Conservation (phyloP, 1,139 yeast species). For the Saccharomyces hybrid region DNA sequence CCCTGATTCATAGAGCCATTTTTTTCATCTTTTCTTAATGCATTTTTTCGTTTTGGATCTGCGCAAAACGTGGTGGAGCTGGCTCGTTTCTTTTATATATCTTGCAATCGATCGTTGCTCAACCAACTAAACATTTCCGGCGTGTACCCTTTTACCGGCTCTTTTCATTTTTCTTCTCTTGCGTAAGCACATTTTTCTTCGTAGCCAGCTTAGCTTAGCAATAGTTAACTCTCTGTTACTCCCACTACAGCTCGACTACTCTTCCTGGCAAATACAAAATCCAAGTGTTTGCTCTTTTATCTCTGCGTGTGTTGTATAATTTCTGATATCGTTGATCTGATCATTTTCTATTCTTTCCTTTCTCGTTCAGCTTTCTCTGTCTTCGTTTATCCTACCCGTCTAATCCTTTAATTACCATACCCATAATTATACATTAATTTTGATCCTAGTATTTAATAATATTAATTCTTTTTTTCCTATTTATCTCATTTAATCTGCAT, state of each 20-base stretch:
- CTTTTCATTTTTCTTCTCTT: not conserved
- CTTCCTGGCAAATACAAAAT: not conserved
- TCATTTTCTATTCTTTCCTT: not conserved
- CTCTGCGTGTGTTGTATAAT: not conserved
- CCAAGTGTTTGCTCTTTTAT: not conserved
- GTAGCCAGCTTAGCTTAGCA: not conserved
- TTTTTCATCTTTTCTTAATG: not conserved
- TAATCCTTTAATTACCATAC: not conserved
- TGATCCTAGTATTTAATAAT: not conserved
- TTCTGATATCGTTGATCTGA: not conserved
- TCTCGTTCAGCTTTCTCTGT: not conserved
- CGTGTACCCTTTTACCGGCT: not conserved
- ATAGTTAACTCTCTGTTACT: not conserved
- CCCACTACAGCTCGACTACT: not conserved
- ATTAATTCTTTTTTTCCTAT: not conserved
- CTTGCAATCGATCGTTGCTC: not conserved
- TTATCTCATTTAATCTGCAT: not conserved
- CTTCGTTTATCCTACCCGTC: not conserved
- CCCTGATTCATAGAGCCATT: constrained; percentile 1
- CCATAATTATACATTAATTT: not conserved
- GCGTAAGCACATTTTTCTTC: not conserved
- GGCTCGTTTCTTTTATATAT: constrained; percentile 1
- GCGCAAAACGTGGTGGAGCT: not conserved
- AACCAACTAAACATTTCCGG: not conserved
- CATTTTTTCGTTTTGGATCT: not conserved